Evolutionary conservation across 2,329 filamentous ascomycete genomes (phyloP), one percentile per base, ranked within the genome.

Genomic region (Colletotrichum tanaceti): DNA sequence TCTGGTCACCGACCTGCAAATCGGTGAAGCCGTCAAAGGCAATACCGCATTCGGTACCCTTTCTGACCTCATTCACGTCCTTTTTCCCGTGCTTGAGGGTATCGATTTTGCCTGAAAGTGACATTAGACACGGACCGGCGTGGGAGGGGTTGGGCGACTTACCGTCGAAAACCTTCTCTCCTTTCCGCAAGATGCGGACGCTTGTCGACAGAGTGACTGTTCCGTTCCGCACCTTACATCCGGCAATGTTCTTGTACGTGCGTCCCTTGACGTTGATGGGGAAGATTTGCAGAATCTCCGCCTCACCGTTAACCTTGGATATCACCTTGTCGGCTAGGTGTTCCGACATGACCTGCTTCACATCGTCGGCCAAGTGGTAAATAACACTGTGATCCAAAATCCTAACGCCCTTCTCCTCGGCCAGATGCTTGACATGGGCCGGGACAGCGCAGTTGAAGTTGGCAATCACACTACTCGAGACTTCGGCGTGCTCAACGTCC

Each of bases 51-150:
- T 99, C 96, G n/a, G 87, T 89, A 67, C 94, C 94, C 81, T 97
- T 98, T 74, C 89, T 90, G 89, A 97, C 96, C 76, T 97, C 93
- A 53, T 84, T 83, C 38, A 96, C 92, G 72, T 98, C 93, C 78
- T 97, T 97, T 85, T 98, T 98, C 78, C 92, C 89, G 75, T 97
- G 92, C 82, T 96, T 98, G 67, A 99, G 88, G 1, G 93, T 93
- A 20, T 89, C 86, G 50, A 98, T 87, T 59, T 86, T 86, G 72
- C 94, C 95, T 97, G 50, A 6, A 22, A n/a, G 72, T 44, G 32
- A 10, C 35, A 35, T 68, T 61, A 66, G 69, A 49, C 22, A 16
- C 24, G 16, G n/a, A 5, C 32, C 22, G 14, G 5, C 22, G 9
- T n/a, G 14, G 13, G 11, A 35, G 35, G 55, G n/a, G 24, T 18